A percentile compares a stretch with the other conserved stretches of the same genome.
phyloP scores from a whole-genome alignment of 2,329 filamentous ascomycete genomes.

The Colletotrichum graminicola region DNA sequence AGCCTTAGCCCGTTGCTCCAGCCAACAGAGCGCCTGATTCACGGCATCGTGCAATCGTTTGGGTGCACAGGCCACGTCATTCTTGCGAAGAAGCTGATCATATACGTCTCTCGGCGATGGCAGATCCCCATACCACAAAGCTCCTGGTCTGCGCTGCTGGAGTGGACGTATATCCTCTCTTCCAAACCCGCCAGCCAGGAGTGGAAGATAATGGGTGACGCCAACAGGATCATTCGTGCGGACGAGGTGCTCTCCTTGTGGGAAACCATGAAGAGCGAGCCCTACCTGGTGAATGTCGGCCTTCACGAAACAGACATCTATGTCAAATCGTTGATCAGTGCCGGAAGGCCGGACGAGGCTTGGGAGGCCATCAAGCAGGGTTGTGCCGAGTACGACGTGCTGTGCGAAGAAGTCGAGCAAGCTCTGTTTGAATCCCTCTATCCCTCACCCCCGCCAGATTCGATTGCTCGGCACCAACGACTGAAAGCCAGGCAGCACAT shows the following conservation, averaged over 20 bases:
- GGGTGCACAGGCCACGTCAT: constrained; percentile 74
- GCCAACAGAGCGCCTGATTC: constrained; percentile 71
- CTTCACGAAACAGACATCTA: constrained; percentile 67
- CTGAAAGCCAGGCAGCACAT: constrained; percentile 38
- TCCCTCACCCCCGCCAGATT: constrained; percentile 29
- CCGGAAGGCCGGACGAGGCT: constrained; percentile 24
- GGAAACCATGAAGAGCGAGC: constrained; percentile 68
- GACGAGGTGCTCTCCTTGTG: constrained; percentile 67
- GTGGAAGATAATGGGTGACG: constrained; percentile 52
- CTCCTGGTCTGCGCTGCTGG: constrained; percentile 76
- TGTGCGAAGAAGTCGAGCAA: constrained; percentile 27
- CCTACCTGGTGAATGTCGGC: constrained; percentile 67
- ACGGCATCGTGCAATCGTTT: constrained; percentile 76
- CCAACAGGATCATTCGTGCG: constrained; percentile 51
- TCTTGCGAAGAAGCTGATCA: constrained; percentile 69
- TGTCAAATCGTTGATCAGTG: constrained; percentile 54
- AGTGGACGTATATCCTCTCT: constrained; percentile 73
- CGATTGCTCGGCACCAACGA: constrained; percentile 19
- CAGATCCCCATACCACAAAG: constrained; percentile 65
- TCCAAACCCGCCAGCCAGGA: constrained; percentile 53
- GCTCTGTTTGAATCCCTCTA: constrained; percentile 35
- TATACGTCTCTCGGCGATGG: constrained; percentile 72
- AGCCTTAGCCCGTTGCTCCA: constrained; percentile 63
- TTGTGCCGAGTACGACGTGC: constrained; percentile 16
- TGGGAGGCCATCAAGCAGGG: constrained; percentile 26